phyloP scores from a whole-genome alignment of 2,329 filamentous ascomycete species.

The Ambrosiella beaveri region DNA sequence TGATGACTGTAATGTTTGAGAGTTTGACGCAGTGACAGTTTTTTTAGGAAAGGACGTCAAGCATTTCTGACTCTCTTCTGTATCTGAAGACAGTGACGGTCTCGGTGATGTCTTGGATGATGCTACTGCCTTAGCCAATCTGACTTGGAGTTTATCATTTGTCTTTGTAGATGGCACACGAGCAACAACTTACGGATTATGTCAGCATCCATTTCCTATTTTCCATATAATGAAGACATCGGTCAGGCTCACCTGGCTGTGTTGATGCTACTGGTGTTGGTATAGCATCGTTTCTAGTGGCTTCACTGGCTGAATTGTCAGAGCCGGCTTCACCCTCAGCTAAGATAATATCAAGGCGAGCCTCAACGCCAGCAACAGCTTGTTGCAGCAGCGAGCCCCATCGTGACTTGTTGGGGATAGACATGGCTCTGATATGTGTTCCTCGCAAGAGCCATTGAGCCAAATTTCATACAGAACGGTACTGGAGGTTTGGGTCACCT shows the following conservation, averaged over 20 bases:
- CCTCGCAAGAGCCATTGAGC: no score
- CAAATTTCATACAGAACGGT: no score
- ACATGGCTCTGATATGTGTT: not conserved
- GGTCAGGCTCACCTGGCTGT: not conserved
- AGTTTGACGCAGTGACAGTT: not conserved
- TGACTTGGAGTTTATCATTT: constrained; percentile 76
- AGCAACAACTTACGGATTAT: not conserved
- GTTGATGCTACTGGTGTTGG: not conserved
- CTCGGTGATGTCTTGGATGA: constrained; percentile 37
- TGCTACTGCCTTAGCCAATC: constrained; percentile 72
- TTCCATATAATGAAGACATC: not conserved
- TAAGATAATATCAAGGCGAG: constrained; percentile 77
- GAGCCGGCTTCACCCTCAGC: constrained; percentile 40
- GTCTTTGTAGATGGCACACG: constrained; percentile 22
- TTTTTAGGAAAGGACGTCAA: not conserved
- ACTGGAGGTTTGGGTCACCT: no score
- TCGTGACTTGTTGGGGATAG: constrained; percentile 16
- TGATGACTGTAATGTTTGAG: not conserved
- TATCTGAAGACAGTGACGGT: constrained; percentile 2
- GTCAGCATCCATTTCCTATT: not conserved
- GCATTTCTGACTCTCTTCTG: not conserved
- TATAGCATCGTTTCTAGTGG: not conserved
- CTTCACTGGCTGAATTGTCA: not conserved
- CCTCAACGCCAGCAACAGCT: constrained; percentile 86
- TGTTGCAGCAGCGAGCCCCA: constrained; percentile 74